These are phyloP conservation scores for Hypoxylon sp. DNA, from an alignment of 2,329 filamentous ascomycete species.

Conservation along the genomic window DNA sequence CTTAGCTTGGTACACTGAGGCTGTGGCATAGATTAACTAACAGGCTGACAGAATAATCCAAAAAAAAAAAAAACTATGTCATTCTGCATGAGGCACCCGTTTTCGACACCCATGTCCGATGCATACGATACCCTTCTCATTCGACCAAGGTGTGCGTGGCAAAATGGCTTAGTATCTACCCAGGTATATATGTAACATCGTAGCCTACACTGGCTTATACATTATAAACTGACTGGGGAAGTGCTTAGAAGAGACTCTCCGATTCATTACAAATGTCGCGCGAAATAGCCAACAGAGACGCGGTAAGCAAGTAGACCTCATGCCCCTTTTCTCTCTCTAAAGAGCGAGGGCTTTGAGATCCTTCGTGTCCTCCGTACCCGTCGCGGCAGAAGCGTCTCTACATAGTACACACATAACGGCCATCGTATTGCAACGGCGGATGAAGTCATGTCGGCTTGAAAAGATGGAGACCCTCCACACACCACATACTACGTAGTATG, in stretches of 20 bases:
- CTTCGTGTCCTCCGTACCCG: background rate
- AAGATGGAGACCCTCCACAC: constrained; percentile 3
- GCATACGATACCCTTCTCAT: constrained; percentile 8
- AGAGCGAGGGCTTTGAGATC: constrained; percentile 1
- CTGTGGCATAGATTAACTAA: constrained; percentile 17
- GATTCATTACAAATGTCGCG: constrained; percentile 6
- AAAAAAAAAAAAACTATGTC: constrained; percentile 23
- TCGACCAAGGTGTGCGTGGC: background rate
- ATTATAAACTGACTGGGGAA: background rate
- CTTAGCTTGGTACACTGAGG: constrained; percentile 17
- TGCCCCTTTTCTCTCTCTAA: background rate
- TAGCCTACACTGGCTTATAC: too few species aligned
- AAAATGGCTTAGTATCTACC: constrained; percentile 4
- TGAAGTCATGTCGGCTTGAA: constrained; percentile 28
- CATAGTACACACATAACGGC: constrained; percentile 17
- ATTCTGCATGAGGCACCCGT: constrained; percentile 26
- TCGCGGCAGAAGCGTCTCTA: constrained; percentile 27
- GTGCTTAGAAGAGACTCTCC: background rate
- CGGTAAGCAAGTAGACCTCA: constrained; percentile 1
- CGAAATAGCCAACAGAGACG: background rate
- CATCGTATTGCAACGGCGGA: constrained; percentile 17
- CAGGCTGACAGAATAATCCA: constrained; percentile 15
- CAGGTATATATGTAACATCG: too few species aligned
- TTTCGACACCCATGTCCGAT: constrained; percentile 17
- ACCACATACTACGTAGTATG: constrained; percentile 32